These are phyloP conservation scores for Cercospora berteroae DNA, from an alignment of 2,329 filamentous ascomycete species.

Conservation along the genomic window DNA sequence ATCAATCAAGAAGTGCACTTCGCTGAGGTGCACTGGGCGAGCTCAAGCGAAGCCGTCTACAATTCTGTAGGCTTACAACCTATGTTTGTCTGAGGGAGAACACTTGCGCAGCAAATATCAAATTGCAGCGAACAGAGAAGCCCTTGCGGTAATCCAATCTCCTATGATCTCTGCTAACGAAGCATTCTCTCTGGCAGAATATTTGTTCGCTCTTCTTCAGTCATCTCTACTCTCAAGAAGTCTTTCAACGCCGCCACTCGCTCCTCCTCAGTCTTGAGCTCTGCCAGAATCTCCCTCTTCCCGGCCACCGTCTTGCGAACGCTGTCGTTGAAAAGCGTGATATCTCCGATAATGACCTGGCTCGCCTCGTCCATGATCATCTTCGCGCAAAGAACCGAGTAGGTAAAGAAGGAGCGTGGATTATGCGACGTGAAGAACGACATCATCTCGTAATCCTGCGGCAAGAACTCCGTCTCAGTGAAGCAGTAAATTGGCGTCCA, in stretches of 20 bases:
- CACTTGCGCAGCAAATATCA: not conserved
- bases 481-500: conserved; percentile 67
- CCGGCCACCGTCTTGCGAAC: conserved; percentile 49
- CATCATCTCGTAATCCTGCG: conserved; percentile 60
- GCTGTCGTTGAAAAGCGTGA: conserved; percentile 44
- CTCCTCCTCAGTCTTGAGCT: conserved; percentile 45
- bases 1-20: not conserved
- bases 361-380: conserved; percentile 50
- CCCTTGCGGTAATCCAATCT: not conserved
- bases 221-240: conserved; percentile 44
- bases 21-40: not conserved
- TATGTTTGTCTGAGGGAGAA: not conserved
- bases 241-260: conserved; percentile 46
- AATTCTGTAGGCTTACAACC: not conserved
- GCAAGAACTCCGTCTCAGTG: conserved; percentile 62
- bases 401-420: conserved; percentile 54
- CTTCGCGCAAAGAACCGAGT: conserved; percentile 53
- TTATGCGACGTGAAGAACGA: conserved; percentile 57
- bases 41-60: not conserved
- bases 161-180: not conserved
- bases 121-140: not conserved
- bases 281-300: conserved; percentile 42
- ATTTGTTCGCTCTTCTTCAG: conserved; percentile 18
- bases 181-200: conserved; percentile 18
- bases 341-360: conserved; percentile 40